phyloP scores from a whole-genome alignment of 2,329 filamentous ascomycete species.

The Tolypocladium cylindrosporum region DNA sequence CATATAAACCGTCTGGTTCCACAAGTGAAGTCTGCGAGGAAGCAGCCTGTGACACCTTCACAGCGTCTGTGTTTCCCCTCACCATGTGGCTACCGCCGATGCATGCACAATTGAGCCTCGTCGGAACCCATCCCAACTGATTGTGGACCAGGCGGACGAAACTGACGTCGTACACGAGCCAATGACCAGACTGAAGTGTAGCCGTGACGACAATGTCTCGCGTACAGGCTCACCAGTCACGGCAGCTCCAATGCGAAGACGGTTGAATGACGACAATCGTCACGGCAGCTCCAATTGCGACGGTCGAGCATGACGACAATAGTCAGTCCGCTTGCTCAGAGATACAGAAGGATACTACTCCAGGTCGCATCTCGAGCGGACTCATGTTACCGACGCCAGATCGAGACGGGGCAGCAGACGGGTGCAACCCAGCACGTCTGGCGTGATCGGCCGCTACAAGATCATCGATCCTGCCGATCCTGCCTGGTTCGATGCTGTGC shows the following conservation, averaged over 20 bases:
- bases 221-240: too few relatives aligned
- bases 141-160: not conserved
- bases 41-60: not conserved
- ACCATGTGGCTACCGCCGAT: too few relatives aligned
- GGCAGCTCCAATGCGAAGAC: too few relatives aligned
- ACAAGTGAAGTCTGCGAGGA: not conserved
- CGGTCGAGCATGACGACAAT: too few relatives aligned
- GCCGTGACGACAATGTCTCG: too few relatives aligned
- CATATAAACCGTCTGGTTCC: too few relatives aligned
- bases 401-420: not conserved
- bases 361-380: not conserved
- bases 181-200: too few relatives aligned
- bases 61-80: not conserved
- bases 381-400: not conserved
- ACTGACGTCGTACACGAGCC: too few relatives aligned
- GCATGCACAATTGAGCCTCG: not conserved
- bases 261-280: too few relatives aligned
- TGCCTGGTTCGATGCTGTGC: not conserved
- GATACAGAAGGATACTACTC: not conserved
- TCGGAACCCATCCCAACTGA: not conserved
- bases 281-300: too few relatives aligned
- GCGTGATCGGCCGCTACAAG: not conserved
- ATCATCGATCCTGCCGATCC: not conserved
- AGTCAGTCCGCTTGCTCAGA: too few relatives aligned
- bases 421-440: not conserved